A percentile compares a stretch with the other conserved stretches of the same genome.
Conservation (phyloP, 2,329 filamentous ascomycete species). For the Diplodia sapinea region DNA sequence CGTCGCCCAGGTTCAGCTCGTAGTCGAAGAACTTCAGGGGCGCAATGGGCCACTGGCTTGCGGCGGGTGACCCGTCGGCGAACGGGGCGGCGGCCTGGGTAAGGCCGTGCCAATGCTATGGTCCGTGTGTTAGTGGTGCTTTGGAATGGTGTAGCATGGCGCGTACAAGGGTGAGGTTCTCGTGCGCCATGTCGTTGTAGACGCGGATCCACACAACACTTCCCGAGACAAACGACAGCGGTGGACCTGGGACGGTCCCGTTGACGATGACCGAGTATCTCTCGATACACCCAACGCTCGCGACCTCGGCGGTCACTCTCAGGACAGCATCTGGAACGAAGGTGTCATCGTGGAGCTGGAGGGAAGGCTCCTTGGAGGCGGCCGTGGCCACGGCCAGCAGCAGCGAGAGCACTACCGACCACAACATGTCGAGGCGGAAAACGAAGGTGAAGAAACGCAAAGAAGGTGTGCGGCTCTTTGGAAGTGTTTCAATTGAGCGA, state of each 20-base stretch:
- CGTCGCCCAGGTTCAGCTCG: slow-evolving; percentile 60
- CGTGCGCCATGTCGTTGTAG: slow-evolving; percentile 61
- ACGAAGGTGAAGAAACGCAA: background rate
- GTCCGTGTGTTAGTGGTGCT: background rate
- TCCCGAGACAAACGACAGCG: slow-evolving; percentile 55
- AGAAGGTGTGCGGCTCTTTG: slow-evolving; percentile 5
- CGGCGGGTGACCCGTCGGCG: slow-evolving; percentile 66
- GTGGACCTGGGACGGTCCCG: slow-evolving; percentile 59
- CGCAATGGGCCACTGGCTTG: slow-evolving; percentile 70
- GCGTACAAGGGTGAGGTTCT: slow-evolving; percentile 63
- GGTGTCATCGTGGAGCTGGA: slow-evolving; percentile 33
- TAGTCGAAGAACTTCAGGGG: slow-evolving; percentile 70
- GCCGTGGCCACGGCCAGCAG: background rate
- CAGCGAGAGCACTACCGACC: background rate
- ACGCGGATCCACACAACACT: slow-evolving; percentile 62
- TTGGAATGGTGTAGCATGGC: no score
- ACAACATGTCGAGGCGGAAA: background rate
- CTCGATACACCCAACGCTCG: slow-evolving; percentile 54
- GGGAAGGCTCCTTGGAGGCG: slow-evolving; percentile 13
- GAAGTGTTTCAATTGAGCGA: background rate
- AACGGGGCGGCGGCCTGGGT: slow-evolving; percentile 65
- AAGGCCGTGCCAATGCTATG: slow-evolving; percentile 71
- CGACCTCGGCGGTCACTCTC: slow-evolving; percentile 51
- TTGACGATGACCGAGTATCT: slow-evolving; percentile 59
- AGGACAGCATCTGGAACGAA: slow-evolving; percentile 56